These are phyloP conservation scores for Botrytis galanthina DNA, from an alignment of 2,329 filamentous ascomycete species.

Conservation along the genomic window DNA sequence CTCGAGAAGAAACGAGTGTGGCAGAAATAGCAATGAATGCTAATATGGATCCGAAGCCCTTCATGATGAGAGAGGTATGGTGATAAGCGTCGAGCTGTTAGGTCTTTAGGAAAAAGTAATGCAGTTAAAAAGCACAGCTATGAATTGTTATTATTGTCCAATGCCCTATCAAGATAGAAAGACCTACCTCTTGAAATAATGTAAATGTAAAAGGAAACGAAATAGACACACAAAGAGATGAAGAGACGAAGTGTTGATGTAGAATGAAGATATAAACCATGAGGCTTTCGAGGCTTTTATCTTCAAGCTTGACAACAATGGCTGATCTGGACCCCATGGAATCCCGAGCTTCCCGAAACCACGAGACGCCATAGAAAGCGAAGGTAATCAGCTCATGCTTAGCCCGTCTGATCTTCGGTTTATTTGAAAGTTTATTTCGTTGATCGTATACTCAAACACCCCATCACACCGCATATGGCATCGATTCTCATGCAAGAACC, in stretches of 20 bases:
- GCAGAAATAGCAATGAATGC: conserved; percentile 41
- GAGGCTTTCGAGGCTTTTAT: conserved; percentile 12
- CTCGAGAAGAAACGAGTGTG: conserved; percentile 38
- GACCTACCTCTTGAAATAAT: conserved; percentile 33
- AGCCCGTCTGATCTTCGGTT: conserved; percentile 34
- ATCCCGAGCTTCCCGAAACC: neutral
- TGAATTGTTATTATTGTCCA: conserved; percentile 24
- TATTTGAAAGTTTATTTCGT: neutral
- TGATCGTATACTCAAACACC: neutral
- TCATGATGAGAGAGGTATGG: conserved; percentile 39
- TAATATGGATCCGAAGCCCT: conserved; percentile 42
- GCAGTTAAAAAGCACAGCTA: conserved; percentile 36
- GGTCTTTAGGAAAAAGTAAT: conserved; percentile 28
- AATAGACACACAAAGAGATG: conserved; percentile 18
- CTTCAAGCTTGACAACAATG: neutral
- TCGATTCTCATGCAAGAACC: neutral
- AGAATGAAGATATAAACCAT: conserved; percentile 19
- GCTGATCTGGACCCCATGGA: neutral
- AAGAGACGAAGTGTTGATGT: conserved; percentile 30
- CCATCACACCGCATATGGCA: neutral
- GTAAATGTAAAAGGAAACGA: neutral
- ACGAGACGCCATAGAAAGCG: conserved; percentile 21
- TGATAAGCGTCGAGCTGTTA: conserved; percentile 31
- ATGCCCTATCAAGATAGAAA: neutral
- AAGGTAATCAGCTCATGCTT: conserved; percentile 26